Percentiles rank a stretch among this genome's conserved stretches.
These are phyloP conservation scores for Miamiensis avidus DNA, from an alignment of 169 alveolate genomes.

Conservation along the genomic window DNA sequence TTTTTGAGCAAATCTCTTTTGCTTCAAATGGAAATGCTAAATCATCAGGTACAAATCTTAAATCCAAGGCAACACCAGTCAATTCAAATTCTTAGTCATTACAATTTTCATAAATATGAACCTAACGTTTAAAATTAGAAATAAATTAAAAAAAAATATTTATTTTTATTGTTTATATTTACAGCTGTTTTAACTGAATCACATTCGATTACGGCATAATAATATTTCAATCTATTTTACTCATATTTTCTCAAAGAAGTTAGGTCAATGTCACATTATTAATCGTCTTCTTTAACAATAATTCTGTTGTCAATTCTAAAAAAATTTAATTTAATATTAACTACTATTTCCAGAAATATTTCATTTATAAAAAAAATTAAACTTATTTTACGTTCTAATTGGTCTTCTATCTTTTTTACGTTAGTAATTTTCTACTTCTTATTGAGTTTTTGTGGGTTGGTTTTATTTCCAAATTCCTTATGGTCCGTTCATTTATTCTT, in stretches of 20 bases:
- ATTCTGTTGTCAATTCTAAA: slow-evolving; percentile 32
- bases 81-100: slow-evolving; percentile 96
- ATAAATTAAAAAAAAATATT: no score
- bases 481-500: slow-evolving; percentile 94
- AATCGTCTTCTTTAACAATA: slow-evolving; percentile 53
- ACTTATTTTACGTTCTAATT: neutral
- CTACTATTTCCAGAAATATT: no score
- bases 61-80: slow-evolving; percentile 92
- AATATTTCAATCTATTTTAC: slow-evolving; percentile 88
- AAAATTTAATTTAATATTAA: no score
- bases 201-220: slow-evolving; percentile 95
- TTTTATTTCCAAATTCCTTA: slow-evolving; percentile 36
- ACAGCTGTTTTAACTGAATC: slow-evolving; percentile 89
- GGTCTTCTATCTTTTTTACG: neutral
- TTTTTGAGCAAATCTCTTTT: slow-evolving; percentile 86
- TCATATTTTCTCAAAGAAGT: slow-evolving; percentile 82
- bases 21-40: slow-evolving; percentile 90
- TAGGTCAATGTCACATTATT: slow-evolving; percentile 56
- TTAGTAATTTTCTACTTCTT: slow-evolving; percentile 9
- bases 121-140: neutral
- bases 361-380: no score
- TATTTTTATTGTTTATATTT: slow-evolving; percentile 10
- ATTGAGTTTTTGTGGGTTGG: slow-evolving; percentile 5
- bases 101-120: slow-evolving; percentile 88
- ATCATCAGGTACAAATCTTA: slow-evolving; percentile 93